Evolutionary conservation across 179 eudicot species (phyloP).

Genomic region (Carnegiea gigantea): DNA sequence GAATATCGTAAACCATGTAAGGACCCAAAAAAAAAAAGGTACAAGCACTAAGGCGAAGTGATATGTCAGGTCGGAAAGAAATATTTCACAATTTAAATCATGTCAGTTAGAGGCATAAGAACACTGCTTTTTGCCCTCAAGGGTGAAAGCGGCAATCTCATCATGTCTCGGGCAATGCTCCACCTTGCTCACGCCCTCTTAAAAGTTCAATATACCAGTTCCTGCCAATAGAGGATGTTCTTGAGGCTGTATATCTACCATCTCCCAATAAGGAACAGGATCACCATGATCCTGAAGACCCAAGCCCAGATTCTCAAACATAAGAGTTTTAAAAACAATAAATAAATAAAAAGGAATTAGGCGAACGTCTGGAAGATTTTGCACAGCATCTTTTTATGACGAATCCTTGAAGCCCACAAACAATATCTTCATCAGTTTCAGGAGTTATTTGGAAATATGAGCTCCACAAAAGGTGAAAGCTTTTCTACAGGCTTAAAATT

Average conservation of each 20-base stretch:
- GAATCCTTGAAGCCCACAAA: neutral
- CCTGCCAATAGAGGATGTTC: neutral
- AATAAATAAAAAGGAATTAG: too few relatives aligned
- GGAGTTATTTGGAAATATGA: neutral
- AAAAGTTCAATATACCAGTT: neutral
- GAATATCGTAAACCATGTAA: neutral
- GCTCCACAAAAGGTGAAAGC: neutral
- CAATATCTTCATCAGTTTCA: neutral
- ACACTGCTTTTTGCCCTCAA: neutral
- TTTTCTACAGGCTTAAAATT: neutral
- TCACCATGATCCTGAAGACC: neutral
- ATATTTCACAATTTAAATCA: neutral
- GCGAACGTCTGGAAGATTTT: neutral
- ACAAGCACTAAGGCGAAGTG: neutral
- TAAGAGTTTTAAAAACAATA: too few relatives aligned
- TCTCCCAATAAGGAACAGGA: too few relatives aligned
- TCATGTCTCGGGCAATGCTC: neutral
- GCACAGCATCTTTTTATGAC: neutral
- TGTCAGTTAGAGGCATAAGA: neutral
- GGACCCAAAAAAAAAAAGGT: neutral
- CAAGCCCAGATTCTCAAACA: neutral
- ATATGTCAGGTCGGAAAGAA: neutral
- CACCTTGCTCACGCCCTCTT: neutral
- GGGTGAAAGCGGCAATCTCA: neutral
- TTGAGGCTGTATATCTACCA: neutral